Base-by-base conservation (phyloP, 2,329 filamentous ascomycete species). In the Emydomyces testavorans region DNA sequence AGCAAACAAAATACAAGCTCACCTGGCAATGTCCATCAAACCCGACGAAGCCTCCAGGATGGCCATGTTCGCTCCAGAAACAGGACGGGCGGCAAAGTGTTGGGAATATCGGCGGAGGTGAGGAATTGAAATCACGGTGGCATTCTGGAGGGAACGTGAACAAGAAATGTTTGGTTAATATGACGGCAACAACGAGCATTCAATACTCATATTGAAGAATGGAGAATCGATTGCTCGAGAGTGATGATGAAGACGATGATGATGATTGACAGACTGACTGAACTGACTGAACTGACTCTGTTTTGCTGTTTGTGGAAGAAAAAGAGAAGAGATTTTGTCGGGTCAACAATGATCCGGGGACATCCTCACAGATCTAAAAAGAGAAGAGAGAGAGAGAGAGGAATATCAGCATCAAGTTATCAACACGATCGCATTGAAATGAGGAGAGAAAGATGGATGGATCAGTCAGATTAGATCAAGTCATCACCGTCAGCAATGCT, bases 381-480 rank as follows among this genome's bases (percentile, higher is more conserved):
- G 11, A 28, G 11, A 28, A 28, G 26, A 28, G 6, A 11, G 26
- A 28, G 15, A 5, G 7, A 37, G 18, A 16, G 3, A 2, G n/a
- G 15, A 15, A 37, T 37, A 37, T 37, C 31, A 34, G n/a, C n/a
- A n/a, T n/a, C n/a, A n/a, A n/a, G n/a, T n/a, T n/a, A n/a, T n/a
- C n/a, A n/a, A n/a, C n/a, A n/a, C n/a, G n/a, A n/a, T n/a, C n/a
- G n/a, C n/a, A n/a, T n/a, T n/a, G n/a, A n/a, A n/a, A n/a, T n/a
- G n/a, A n/a, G n/a, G n/a, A n/a, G 23, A 34, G 46, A 41, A n/a
- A 45, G 28, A 6, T n/a, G n/a, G n/a, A n/a, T 24, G 26, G 11
- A 50, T 45, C 58, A 59, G 56, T 77, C 74, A 75, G 74, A 77
- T 77, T 77, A 77, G 74, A 78, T 77, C 74, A 78, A 78, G 75